phyloP scores from a whole-genome alignment of 2,329 filamentous ascomycete species.

The Trichoderma aggressivum region DNA sequence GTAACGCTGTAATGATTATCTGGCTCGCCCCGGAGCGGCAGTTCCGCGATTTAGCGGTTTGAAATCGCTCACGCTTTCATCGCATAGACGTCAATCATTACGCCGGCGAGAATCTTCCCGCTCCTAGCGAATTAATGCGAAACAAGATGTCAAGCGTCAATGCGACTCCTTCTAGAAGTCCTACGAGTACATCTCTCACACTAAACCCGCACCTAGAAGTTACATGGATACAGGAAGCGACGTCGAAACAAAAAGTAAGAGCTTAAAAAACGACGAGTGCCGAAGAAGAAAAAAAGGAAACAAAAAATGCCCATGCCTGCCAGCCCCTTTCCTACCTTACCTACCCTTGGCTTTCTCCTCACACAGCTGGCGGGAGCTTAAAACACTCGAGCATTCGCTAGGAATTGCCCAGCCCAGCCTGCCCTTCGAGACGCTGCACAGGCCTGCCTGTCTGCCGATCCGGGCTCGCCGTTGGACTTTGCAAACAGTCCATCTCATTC shows the following conservation, averaged over 20 bases:
- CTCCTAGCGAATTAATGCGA: not conserved
- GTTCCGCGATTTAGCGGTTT: not conserved
- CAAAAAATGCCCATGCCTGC: not conserved
- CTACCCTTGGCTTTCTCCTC: not conserved
- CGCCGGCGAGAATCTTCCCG: not conserved
- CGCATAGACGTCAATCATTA: not conserved
- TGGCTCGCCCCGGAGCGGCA: not conserved
- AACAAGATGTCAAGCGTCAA: not conserved
- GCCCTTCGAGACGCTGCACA: not conserved
- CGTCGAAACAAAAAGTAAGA: not conserved
- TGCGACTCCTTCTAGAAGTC: constrained; percentile 2
- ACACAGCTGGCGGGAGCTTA: not conserved
- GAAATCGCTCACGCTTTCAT: not conserved
- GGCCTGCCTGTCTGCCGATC: not conserved
- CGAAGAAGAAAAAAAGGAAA: not conserved
- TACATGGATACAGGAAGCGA: not conserved
- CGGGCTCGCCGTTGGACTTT: not conserved
- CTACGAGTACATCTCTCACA: not conserved
- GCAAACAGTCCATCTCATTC: not conserved
- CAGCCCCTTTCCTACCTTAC: not conserved
- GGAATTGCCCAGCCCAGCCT: not conserved
- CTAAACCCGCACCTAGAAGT: not conserved
- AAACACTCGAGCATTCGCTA: not conserved
- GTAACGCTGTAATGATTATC: not conserved
- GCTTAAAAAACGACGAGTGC: not conserved